These are phyloP conservation scores for Pichia nakasei DNA, from an alignment of 805 yeast genomes.

Conservation along the genomic window DNA sequence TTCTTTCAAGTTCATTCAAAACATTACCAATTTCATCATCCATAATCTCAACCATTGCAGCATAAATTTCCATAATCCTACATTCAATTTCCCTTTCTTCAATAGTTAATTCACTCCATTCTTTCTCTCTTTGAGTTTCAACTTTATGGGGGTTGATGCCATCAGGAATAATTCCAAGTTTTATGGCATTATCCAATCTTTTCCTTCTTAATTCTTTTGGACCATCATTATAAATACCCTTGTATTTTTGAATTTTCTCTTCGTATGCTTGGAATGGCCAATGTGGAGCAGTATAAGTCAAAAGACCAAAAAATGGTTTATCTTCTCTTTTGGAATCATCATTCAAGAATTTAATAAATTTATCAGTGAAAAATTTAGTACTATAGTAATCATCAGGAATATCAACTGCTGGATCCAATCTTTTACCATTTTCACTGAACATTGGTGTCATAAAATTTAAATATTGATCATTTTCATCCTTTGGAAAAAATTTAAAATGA, in stretches of 20 bases:
- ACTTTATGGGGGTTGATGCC: slow-evolving; percentile 37
- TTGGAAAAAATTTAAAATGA: slow-evolving; percentile 40
- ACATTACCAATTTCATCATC: slow-evolving; percentile 46
- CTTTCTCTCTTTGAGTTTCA: slow-evolving; percentile 31
- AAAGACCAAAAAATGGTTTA: slow-evolving; percentile 45
- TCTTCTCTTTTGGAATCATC: slow-evolving; percentile 26
- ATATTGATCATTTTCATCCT: slow-evolving; percentile 20
- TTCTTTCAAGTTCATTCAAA: slow-evolving; percentile 31
- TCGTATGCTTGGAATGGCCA: slow-evolving; percentile 60
- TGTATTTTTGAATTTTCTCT: slow-evolving; percentile 37
- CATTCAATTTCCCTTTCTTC: slow-evolving; percentile 31
- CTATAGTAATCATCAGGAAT: slow-evolving; percentile 42
- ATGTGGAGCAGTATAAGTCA: slow-evolving; percentile 58
- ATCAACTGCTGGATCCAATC: slow-evolving; percentile 26
- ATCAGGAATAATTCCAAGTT: slow-evolving; percentile 39
- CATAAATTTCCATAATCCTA: slow-evolving; percentile 46
- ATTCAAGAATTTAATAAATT: slow-evolving; percentile 26
- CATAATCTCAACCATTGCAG: slow-evolving; percentile 54
- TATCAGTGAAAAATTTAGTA: slow-evolving; percentile 36
- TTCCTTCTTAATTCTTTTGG: slow-evolving; percentile 34
- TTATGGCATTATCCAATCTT: slow-evolving; percentile 32
- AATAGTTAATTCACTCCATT: slow-evolving; percentile 35
- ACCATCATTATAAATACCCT: slow-evolving; percentile 40
- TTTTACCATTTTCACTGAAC: slow-evolving; percentile 31
- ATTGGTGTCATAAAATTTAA: slow-evolving; percentile 31